These are phyloP conservation scores for Tuber aestivum DNA, from an alignment of 495 filamentous ascomycete species.

Conservation along the genomic window DNA sequence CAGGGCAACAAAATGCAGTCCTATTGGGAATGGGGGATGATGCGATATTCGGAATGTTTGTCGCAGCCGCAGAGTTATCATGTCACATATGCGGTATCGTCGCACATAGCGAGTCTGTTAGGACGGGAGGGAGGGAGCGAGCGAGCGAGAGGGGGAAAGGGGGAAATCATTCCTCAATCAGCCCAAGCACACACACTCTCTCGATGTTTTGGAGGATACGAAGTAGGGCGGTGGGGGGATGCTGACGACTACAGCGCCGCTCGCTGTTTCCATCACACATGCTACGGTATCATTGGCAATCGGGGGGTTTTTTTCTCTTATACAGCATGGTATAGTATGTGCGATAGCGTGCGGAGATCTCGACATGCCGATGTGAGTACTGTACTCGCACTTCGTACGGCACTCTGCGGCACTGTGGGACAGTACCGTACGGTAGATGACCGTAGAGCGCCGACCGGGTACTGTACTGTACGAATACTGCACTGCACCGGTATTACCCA, in stretches of 20 bases:
- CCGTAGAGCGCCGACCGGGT: too few species aligned
- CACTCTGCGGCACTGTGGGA: too few species aligned
- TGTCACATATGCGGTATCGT: background rate
- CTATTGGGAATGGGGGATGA: background rate
- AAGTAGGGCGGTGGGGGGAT: background rate
- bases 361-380: background rate
- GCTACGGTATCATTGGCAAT: too few species aligned
- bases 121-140: too few species aligned
- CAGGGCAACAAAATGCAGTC: constrained; percentile 4
- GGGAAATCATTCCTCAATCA: too few species aligned
- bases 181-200: too few species aligned
- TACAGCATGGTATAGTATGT: too few species aligned
- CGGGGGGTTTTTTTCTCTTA: too few species aligned
- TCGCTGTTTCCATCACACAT: background rate
- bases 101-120: background rate
- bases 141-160: too few species aligned
- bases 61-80: background rate
- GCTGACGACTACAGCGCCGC: background rate
- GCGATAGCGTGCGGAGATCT: background rate
- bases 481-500: background rate
- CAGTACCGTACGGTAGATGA: too few species aligned
- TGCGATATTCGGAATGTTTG: background rate
- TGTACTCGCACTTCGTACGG: too few species aligned
- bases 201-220: background rate
- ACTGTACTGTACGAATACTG: too few species aligned